A percentile compares a stretch with the other conserved stretches of the same genome.
These are phyloP conservation scores for Paramecium octaurelia DNA, from an alignment of 73 alveolate species.

Conservation along the genomic window DNA sequence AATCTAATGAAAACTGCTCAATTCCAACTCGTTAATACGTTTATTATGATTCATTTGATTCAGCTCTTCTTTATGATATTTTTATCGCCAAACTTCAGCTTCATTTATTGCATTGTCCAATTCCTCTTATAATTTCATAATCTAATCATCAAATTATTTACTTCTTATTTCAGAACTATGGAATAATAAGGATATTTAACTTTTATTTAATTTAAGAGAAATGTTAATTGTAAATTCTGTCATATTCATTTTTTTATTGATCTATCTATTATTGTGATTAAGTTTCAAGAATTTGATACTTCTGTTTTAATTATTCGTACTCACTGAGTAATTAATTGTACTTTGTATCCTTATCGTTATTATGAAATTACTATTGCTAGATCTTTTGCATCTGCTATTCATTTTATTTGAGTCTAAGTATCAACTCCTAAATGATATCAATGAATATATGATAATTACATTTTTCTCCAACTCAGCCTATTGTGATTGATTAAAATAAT, in stretches of 20 bases:
- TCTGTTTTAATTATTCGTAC: background rate
- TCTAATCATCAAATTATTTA: background rate
- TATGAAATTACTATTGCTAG: background rate
- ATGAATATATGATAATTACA: background rate
- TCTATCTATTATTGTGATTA: background rate
- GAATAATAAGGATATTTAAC: background rate
- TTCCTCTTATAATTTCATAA: background rate
- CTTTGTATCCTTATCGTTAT: background rate
- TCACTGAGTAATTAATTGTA: background rate
- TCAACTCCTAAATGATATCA: background rate
- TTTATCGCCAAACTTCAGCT: slow-evolving; percentile 33
- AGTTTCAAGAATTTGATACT: background rate
- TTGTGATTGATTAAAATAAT: background rate
- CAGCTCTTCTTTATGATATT: slow-evolving; percentile 11
- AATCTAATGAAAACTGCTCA: background rate
- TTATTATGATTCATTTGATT: background rate
- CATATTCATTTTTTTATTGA: background rate
- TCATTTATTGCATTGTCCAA: background rate
- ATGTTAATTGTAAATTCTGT: background rate
- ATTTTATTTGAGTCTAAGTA: background rate
- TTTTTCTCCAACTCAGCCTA: slow-evolving; percentile 22
- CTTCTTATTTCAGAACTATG: slow-evolving; percentile 17
- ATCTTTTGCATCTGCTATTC: background rate
- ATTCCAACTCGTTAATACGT: background rate
- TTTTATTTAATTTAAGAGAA: background rate